A percentile compares a stretch with the other conserved stretches of the same genome.
Conservation (phyloP, 83 land plant genomes). For the Thuja plicata region DNA sequence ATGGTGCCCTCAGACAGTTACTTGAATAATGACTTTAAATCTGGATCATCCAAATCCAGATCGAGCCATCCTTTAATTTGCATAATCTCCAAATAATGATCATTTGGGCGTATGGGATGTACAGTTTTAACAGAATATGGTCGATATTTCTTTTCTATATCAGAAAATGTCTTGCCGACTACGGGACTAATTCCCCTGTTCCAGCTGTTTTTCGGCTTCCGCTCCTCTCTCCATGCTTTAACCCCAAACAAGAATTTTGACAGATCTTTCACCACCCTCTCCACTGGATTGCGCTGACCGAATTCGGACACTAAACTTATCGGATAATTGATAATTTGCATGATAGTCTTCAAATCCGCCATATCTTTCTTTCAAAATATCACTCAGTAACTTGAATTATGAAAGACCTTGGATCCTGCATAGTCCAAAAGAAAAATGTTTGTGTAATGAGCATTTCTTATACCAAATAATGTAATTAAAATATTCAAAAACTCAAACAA, state of each 20-base stretch:
- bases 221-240: neutral
- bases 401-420: neutral
- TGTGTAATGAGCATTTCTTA: neutral
- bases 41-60: conserved; percentile 66
- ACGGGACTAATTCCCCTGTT: neutral
- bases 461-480: neutral
- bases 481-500: neutral
- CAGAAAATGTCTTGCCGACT: neutral
- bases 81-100: conserved; percentile 62
- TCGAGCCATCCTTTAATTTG: conserved; percentile 59
- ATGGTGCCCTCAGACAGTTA: neutral
- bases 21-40: conserved; percentile 48
- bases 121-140: conserved; percentile 15
- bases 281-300: neutral
- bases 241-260: neutral
- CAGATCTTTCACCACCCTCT: neutral
- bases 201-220: neutral
- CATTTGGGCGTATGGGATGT: conserved; percentile 48
- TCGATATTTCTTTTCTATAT: neutral
- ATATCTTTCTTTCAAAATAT: neutral
- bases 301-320: neutral
- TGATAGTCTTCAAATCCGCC: neutral
- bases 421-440: neutral
- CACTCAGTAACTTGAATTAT: neutral
- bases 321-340: neutral